Evolutionary conservation across 495 filamentous ascomycete genomes (phyloP), one percentile per base, ranked within the genome.

Genomic region (Penicillium salamii): DNA sequence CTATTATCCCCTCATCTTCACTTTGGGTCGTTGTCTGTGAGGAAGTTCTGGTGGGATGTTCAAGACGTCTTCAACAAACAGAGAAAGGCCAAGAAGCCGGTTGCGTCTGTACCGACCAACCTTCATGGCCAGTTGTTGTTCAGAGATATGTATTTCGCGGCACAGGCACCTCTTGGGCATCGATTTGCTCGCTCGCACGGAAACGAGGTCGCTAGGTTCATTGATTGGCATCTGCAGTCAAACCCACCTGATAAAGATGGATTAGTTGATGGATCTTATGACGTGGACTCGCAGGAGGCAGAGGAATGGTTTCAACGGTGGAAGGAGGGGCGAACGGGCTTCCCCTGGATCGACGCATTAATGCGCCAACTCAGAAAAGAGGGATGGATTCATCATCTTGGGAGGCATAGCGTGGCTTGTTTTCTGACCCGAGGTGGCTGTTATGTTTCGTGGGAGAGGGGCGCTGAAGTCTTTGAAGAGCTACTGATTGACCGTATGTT

Each of bases 311-410:
- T 87, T 51, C 65, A 66, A 31, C 78, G 85, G 21, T 88, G 86
- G 86, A 79, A 75, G 43, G 66, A 76, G 32, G 84, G 85, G 7
- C 63, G 66, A 29, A 88, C 85, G 0, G 85, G 85, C 2, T 88
- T 88, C 52, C 85, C 86, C 2, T 88, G 80, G 75, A 86, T 89
- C 51, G 86, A 89, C 54, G 85, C 84, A 1, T 60, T 88, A 26
- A 88, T 89, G 85, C 81, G 85, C 3, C 85, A 89, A 61, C 69
- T 89, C n/a, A 66, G 69, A 8, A 55, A 61, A 2, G 84, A 88
- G 57, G 85, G 86, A 14, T 89, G 84, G 85, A 87, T 89, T 31
- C 85, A 88, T 57, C 86, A 88, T 54, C 74, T 88, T 1, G 85
- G 83, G 1, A 78, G 85, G 13, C 86, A 89, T 53, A 78, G 82